Evolutionary conservation across 192 early-diverging fungal genomes (phyloP).

Genomic region (Phlyctochytrium bullatum): DNA sequence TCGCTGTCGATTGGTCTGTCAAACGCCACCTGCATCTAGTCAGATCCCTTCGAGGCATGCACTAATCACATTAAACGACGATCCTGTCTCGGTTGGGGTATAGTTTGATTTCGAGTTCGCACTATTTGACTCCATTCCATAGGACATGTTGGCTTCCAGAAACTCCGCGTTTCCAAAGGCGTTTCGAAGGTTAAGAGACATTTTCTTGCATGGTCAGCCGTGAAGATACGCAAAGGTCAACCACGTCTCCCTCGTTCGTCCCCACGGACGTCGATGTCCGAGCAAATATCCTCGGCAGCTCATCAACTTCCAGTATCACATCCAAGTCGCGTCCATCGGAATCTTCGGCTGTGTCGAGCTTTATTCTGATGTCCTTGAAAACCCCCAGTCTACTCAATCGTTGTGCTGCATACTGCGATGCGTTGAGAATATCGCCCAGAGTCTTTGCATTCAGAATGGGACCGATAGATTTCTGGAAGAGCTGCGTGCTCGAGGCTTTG

Average conservation of each 20-base stretch:
- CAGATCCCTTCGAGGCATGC: constrained; percentile 2
- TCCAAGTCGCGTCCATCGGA: constrained; percentile 52
- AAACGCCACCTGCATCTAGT: constrained; percentile 37
- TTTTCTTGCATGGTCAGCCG: constrained; percentile 40
- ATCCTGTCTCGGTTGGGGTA: constrained; percentile 57
- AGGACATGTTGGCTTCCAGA: constrained; percentile 67
- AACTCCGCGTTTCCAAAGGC: constrained; percentile 87
- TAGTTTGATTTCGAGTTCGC: constrained; percentile 24
- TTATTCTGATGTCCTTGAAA: constrained; percentile 64
- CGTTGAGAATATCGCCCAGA: constrained; percentile 64
- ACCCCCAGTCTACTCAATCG: constrained; percentile 65
- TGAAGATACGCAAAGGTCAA: constrained; percentile 38
- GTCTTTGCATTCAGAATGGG: constrained; percentile 35
- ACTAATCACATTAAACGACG: constrained; percentile 53
- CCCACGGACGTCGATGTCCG: constrained; percentile 89
- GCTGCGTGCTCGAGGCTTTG: constrained; percentile 24
- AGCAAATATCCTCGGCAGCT: constrained; percentile 69
- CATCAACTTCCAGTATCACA: constrained; percentile 70
- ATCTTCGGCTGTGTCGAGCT: constrained; percentile 60
- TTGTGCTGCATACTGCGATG: constrained; percentile 51
- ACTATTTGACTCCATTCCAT: constrained; percentile 57
- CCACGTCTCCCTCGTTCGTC: constrained; percentile 84
- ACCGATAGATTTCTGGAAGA: constrained; percentile 27
- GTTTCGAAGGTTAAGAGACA: constrained; percentile 74
- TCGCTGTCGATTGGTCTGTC: constrained; percentile 68